Evolutionary conservation across 2,329 filamentous ascomycete genomes (phyloP).

Genomic region (Ceratocystis cubensis): DNA sequence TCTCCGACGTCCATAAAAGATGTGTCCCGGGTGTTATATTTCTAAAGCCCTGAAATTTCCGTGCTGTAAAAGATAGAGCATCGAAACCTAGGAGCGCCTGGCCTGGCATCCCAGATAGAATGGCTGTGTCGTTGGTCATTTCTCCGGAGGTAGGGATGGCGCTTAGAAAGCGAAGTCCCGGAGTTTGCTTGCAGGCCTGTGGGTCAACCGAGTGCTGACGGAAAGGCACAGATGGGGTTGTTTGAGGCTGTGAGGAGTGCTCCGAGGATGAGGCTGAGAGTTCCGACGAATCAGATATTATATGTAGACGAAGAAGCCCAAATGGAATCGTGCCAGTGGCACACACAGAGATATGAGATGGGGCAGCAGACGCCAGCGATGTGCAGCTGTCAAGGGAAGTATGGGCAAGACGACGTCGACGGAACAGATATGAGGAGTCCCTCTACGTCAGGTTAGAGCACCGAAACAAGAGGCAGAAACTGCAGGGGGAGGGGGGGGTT

Average conservation of each 20-base stretch:
- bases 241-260: background rate
- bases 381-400: background rate
- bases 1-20: conserved; percentile 46
- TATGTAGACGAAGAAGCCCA: conserved; percentile 33
- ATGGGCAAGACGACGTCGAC: background rate
- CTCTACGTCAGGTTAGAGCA: conserved; percentile 6
- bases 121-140: background rate
- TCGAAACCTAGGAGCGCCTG: conserved; percentile 44
- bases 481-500: background rate
- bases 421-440: background rate
- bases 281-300: background rate
- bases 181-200: background rate
- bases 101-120: conserved; percentile 34
- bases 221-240: background rate
- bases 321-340: conserved; percentile 33
- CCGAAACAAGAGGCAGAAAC: background rate
- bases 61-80: conserved; percentile 36
- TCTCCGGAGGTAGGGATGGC: background rate
- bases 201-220: background rate
- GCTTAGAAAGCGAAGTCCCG: background rate
- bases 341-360: conserved; percentile 30
- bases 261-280: background rate
- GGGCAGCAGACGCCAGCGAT: background rate
- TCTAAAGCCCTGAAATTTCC: conserved; percentile 40
- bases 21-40: conserved; percentile 45